Percentiles rank a stretch among this genome's conserved stretches.
Conservation (phyloP, 139 green algal genomes). For the Pleodorina starrii region DNA sequence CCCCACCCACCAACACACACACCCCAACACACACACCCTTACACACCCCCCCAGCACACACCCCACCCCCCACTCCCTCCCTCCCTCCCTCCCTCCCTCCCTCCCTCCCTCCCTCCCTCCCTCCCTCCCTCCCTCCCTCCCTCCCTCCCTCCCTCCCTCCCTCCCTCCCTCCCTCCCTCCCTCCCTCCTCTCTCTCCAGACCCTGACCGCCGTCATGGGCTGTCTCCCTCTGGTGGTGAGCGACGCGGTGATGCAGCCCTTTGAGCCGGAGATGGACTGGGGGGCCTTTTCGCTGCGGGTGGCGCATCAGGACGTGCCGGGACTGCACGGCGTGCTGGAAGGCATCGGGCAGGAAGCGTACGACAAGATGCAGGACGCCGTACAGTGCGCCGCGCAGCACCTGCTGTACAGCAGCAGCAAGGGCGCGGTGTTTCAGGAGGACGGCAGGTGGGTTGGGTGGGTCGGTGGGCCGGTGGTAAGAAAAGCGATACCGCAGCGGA, state of each 20-base stretch:
- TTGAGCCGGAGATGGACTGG: slow-evolving; percentile 56
- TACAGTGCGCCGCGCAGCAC: slow-evolving; percentile 53
- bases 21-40: too few species aligned
- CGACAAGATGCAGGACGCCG: slow-evolving; percentile 17
- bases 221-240: slow-evolving; percentile 16
- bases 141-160: too few species aligned
- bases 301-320: neutral
- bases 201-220: slow-evolving; percentile 2
- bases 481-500: too few species aligned
- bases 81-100: too few species aligned
- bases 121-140: too few species aligned
- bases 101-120: too few species aligned
- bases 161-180: too few species aligned
- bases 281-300: slow-evolving; percentile 12
- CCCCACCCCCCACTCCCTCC: too few species aligned
- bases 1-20: too few species aligned
- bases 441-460: slow-evolving; percentile 48
- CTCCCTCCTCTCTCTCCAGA: neutral
- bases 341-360: neutral
- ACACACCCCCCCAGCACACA: too few species aligned
- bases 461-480: too few species aligned
- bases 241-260: slow-evolving; percentile 54
- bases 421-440: slow-evolving; percentile 52
- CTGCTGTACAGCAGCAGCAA: slow-evolving; percentile 37
- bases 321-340: slow-evolving; percentile 6